Evolutionary conservation across 352 stramenopile genomes (phyloP), one percentile per base, ranked within the genome.

Genomic region (Thalassiosira sp.): DNA sequence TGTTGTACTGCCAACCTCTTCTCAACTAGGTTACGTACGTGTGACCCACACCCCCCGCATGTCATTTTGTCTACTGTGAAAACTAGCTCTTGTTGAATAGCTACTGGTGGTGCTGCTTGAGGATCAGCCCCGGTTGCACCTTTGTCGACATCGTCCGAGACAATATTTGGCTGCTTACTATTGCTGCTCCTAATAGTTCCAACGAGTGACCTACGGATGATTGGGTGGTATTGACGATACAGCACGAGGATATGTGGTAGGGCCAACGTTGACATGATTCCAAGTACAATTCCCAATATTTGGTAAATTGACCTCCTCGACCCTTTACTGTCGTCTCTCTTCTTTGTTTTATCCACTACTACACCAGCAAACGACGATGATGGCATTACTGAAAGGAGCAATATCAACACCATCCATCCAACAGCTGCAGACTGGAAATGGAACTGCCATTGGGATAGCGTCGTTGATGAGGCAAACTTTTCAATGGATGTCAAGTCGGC

Each of bases 51-150:
- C 0, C 57, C 57, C 0, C 57, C 57, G 18, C 57, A 66, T 49
- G 57, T 66, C 57, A 66, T 66, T 1, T 66, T 66, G 11, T 66
- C 37, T 2, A 66, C 57, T 15, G 57, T 24, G 18, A 66, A 66
- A 18, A 53, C 40, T 5, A 66, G 57, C 18, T 66, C 57, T 43
- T 66, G 56, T 11, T 31, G 56, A 51, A 51, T 51, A 45, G 3
- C 31, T 3, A 45, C 42, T 10, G 24, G n/a, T n/a, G n/a, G n/a
- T n/a, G n/a, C n/a, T n/a, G n/a, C n/a, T n/a, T n/a, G n/a, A n/a
- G n/a, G n/a, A n/a, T n/a, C n/a, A n/a, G n/a, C n/a, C n/a, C n/a
- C 54, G 2, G 42, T 7, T 28, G 35, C 5, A 33, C 3, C 5
- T 18, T 20, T 13, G 53, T 54, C 40, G 5, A 43, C 22, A 0